Evolutionary conservation across 2,329 filamentous ascomycete genomes (phyloP), one percentile per base, ranked within the genome.

Genomic region (Phaeomoniella chlamydospora): DNA sequence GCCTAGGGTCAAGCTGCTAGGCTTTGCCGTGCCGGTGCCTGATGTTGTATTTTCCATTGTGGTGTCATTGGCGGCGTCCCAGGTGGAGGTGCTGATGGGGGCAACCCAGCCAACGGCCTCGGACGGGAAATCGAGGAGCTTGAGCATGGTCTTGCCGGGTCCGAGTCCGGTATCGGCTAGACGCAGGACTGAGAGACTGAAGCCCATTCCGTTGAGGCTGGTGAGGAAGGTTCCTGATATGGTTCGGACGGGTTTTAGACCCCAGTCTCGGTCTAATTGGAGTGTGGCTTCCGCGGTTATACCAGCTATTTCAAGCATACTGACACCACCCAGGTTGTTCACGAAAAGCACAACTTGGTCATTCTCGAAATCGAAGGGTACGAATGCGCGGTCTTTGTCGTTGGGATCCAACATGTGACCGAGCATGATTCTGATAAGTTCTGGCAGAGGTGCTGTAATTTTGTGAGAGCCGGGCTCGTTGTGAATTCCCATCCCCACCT

Each of bases 401-500:
- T 65, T 66, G 4, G 60, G 57, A 43, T 77, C 70, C 19, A 83
- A 58, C 40, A 80, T 64, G 48, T 81, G 74, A 31, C 61, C 61
- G 12, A 84, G 61, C 74, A 84, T 80, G 9, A 63, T 71, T 48
- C 68, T 64, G 15, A 74, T 57, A 29, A 74, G 51, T 22, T 64
- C 58, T 1, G 62, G 55, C 6, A 74, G 52, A 11, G 59, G 54
- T n/a, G 64, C 59, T 41, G 63, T 63, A 14, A 66, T 56, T 29
- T 66, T 59, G 43, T 63, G 65, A 30, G 64, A 72, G 22, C 70
- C 70, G 14, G 70, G 63, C 48, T 76, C 72, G 44, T 80, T 80
- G 52, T 81, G 77, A 45, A 81, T 81, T 5, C 78, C 78, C 77
- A 82, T 82, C 2, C 78, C 78, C 43, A 80, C 64, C 56, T 81